Conservation (phyloP, 805 yeast genomes). For the Priceomyces haplophilus region DNA sequence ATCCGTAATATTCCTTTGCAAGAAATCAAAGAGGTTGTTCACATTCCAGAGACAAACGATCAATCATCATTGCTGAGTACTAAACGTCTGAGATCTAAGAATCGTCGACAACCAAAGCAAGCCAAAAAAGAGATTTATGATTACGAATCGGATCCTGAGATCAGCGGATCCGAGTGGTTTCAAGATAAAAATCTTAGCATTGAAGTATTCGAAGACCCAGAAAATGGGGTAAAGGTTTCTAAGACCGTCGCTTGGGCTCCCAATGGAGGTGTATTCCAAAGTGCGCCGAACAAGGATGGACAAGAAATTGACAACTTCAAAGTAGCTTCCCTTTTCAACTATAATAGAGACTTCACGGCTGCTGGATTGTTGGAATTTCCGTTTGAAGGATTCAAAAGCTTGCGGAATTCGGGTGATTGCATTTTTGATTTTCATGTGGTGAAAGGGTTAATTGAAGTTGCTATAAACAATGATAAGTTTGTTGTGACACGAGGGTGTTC, state of each 20-base stretch:
- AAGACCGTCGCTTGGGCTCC: conserved; percentile 66
- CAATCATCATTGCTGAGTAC: conserved; percentile 5
- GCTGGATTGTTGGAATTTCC: conserved; percentile 73
- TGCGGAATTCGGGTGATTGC: conserved; percentile 60
- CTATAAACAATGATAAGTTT: conserved; percentile 56
- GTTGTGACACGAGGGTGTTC: conserved; percentile 70
- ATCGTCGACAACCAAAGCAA: conserved; percentile 9
- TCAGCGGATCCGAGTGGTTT: conserved; percentile 55
- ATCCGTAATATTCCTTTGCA: conserved; percentile 46
- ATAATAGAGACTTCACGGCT: conserved; percentile 61
- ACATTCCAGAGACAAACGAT: conserved; percentile 34
- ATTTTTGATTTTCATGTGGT: conserved; percentile 74
- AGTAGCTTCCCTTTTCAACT: conserved; percentile 62
- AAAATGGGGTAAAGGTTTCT: conserved; percentile 23
- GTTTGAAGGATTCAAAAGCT: conserved; percentile 54
- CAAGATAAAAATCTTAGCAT: conserved; percentile 37
- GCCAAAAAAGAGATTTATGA: conserved; percentile 18
- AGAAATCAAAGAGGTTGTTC: conserved; percentile 57
- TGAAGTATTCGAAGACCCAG: conserved; percentile 50
- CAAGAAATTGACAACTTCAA: conserved; percentile 45
- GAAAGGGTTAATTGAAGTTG: conserved; percentile 67
- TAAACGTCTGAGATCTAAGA: conserved; percentile 17
- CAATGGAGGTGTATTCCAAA: conserved; percentile 42
- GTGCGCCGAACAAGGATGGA: conserved; percentile 40
- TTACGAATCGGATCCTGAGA: conserved; percentile 38